A percentile compares a stretch with the other conserved stretches of the same genome.
Conservation (phyloP, 2,329 filamentous ascomycete species). For the Xylariaceae sp. region DNA sequence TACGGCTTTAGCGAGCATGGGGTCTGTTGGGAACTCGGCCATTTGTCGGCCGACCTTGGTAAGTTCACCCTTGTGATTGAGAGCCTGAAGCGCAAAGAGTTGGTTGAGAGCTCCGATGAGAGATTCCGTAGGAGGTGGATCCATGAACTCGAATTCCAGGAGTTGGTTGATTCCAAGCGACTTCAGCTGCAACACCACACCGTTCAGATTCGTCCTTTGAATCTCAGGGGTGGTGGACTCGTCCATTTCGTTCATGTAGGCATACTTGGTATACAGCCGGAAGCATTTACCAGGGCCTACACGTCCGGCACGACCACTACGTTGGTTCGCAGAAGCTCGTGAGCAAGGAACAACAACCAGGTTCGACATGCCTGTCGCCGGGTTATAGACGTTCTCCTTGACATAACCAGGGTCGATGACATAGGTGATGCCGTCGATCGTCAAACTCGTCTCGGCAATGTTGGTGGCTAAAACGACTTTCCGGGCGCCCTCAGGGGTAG, state of each 20-base stretch:
- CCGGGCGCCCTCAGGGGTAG: slow-evolving; percentile 74
- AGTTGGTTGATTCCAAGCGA: slow-evolving; percentile 88
- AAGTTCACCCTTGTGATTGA: slow-evolving; percentile 83
- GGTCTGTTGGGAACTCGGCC: slow-evolving; percentile 90
- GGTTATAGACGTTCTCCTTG: slow-evolving; percentile 92
- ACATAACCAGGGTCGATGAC: slow-evolving; percentile 94
- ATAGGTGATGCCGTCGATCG: slow-evolving; percentile 92
- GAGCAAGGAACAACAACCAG: slow-evolving; percentile 88
- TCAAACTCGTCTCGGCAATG: slow-evolving; percentile 92
- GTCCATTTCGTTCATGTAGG: slow-evolving; percentile 91
- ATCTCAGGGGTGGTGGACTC: slow-evolving; percentile 92
- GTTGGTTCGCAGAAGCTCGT: slow-evolving; percentile 85
- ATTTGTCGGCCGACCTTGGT: slow-evolving; percentile 91
- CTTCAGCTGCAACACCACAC: slow-evolving; percentile 79
- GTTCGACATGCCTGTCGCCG: slow-evolving; percentile 86
- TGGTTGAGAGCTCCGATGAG: slow-evolving; percentile 85
- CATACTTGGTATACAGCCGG: slow-evolving; percentile 86
- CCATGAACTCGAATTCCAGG: slow-evolving; percentile 93
- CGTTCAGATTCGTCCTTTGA: slow-evolving; percentile 79
- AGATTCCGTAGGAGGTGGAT: slow-evolving; percentile 82
- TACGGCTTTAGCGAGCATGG: slow-evolving; percentile 84
- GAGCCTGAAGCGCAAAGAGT: slow-evolving; percentile 81
- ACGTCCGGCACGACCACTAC: slow-evolving; percentile 86
- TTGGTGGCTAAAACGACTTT: slow-evolving; percentile 96
- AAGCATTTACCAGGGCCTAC: slow-evolving; percentile 92